A percentile compares a stretch with the other conserved stretches of the same genome.
Evolutionary conservation across 139 green algal species (phyloP).

Genomic region (Auxenochlorella pyrenoidosa): DNA sequence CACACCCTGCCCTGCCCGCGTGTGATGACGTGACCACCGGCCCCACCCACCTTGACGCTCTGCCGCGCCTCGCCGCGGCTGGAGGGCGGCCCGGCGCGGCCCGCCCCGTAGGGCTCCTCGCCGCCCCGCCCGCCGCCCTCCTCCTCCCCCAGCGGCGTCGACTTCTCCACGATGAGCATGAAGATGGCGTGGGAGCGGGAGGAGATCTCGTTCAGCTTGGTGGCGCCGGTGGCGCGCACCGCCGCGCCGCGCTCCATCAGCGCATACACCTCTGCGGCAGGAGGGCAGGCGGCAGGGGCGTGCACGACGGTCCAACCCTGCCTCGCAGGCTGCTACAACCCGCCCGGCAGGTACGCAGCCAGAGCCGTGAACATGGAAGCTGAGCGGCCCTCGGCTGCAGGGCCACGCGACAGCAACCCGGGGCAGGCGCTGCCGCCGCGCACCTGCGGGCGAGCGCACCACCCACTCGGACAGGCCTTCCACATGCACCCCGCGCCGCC

Average conservation of each 20-base stretch:
- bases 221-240: constrained; percentile 87
- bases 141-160: constrained; percentile 45
- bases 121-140: background rate
- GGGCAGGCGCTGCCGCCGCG: background rate
- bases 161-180: constrained; percentile 97
- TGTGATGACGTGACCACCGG: too few relatives aligned
- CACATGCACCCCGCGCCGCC: constrained; percentile 88
- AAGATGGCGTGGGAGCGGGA: constrained; percentile 92
- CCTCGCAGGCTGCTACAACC: background rate
- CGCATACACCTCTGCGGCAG: constrained; percentile 72
- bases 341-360: background rate
- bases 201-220: constrained; percentile 93
- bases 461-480: constrained; percentile 96
- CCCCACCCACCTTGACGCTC: constrained; percentile 25
- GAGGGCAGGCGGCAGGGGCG: background rate
- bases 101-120: background rate
- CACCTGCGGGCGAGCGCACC: constrained; percentile 69
- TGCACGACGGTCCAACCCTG: background rate
- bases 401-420: too few relatives aligned
- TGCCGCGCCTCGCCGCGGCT: constrained; percentile 17
- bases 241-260: constrained; percentile 87
- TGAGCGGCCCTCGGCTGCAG: too few relatives aligned
- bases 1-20: too few relatives aligned
- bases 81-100: background rate
- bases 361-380: background rate